Conservation (phyloP, 257 asterid genomes). For the Solanum pennellii region DNA sequence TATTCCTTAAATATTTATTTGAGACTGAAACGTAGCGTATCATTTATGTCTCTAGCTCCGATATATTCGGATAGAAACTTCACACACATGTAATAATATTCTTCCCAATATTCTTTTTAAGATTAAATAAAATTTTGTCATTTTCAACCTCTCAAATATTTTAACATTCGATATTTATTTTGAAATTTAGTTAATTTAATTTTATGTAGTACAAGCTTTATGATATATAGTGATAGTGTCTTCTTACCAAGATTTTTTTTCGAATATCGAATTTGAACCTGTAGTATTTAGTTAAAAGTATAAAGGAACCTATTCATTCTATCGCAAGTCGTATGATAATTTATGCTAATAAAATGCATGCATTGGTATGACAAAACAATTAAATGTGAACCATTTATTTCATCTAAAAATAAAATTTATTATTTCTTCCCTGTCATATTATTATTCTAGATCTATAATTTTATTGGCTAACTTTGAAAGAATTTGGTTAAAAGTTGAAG, state of each 20-base stretch:
- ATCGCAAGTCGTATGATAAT: no score
- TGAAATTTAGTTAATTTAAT: not conserved
- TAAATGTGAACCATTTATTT: not conserved
- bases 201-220: not conserved
- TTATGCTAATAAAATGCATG: not conserved
- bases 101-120: not conserved
- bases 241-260: not conserved
- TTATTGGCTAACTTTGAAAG: not conserved
- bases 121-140: not conserved
- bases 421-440: not conserved
- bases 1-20: not conserved
- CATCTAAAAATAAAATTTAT: not conserved
- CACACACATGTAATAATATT: not conserved
- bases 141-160: not conserved
- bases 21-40: not conserved
- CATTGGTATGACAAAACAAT: not conserved
- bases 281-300: not conserved
- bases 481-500: not conserved
- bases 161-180: fast-evolving
- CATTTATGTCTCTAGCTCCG: not conserved
- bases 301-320: not conserved
- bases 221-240: not conserved
- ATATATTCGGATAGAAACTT: not conserved
- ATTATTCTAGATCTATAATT: not conserved
- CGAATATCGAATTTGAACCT: not conserved